Evolutionary conservation across 345 rosid species (phyloP), one percentile per base, ranked within the genome.

Genomic region (Hypericum androsaemum): DNA sequence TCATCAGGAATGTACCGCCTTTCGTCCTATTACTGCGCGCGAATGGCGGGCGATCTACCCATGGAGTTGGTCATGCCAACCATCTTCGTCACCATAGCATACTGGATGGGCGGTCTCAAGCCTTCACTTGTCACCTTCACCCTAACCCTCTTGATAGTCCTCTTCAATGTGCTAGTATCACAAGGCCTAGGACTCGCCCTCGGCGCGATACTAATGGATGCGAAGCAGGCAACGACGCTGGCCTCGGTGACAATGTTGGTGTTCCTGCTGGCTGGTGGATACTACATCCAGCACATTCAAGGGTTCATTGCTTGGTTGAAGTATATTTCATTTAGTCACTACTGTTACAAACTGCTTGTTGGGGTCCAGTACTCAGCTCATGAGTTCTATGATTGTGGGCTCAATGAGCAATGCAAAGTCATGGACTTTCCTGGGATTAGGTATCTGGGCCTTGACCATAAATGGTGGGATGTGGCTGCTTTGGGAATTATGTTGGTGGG

Each of bases 61-160:
- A 90, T 90, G 96, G 98, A 90, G 65, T 92, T 90, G 5, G 77
- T 90, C 57, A 85, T 90, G 46, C 98, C 98, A 5, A 80, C 95
- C 0, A 73, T 80, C 22, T 90, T 86, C 28, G 76, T 82, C 6
- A 79, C 87, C 3, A 32, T 86, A 41, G 64, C 92, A 3, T 90
- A 90, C 63, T 90, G 98, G 98, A 90, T 86, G 96, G 96, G 92
- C 0, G 96, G 96, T 37, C 96, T 90, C 15, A 90, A 81, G 61
- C 90, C 86, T 10, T 89, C 96, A 7, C 59, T 71, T 8, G 10
- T 64, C 54, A 76, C 96, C 59, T 90, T 79, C 50, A 9, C 71
- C 7, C 63, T 80, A 40, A 90, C 98, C 39, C 88, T 90, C 53
- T 53, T 64, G 52, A 68, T 86, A 54, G 61, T 80, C 50, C 87